These are phyloP conservation scores for Cystofilobasidium bisporidii DNA, from an alignment of 768 basidiomycete species.

Conservation along the genomic window DNA sequence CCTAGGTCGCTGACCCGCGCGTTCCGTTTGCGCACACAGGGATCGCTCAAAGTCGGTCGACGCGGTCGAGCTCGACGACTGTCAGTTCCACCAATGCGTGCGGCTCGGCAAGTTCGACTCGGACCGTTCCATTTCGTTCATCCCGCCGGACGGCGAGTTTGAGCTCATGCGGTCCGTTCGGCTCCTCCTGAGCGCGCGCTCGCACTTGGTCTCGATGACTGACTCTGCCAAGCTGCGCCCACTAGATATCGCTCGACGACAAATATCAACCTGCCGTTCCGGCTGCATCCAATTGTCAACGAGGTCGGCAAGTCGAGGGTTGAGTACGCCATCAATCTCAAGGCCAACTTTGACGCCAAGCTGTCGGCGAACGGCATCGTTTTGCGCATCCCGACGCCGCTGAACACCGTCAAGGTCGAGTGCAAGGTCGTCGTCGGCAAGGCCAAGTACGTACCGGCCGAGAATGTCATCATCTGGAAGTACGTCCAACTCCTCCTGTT, in stretches of 20 bases:
- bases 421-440: constrained; percentile 87
- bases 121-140: constrained; percentile 97
- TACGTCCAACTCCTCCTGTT: constrained; percentile 44
- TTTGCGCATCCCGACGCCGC: constrained; percentile 85
- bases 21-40: background rate
- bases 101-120: constrained; percentile 94
- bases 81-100: constrained; percentile 99
- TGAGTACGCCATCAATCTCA: constrained; percentile 77
- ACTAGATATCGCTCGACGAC: constrained; percentile 85
- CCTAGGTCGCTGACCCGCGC: background rate
- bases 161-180: constrained; percentile 74
- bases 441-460: constrained; percentile 91
- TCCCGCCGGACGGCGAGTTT: constrained; percentile 97
- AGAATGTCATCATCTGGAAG: constrained; percentile 98
- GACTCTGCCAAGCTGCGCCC: background rate
- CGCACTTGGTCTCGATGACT: background rate
- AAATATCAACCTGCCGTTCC: constrained; percentile 88
- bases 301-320: constrained; percentile 89
- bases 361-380: constrained; percentile 87
- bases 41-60: background rate
- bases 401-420: constrained; percentile 86
- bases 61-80: constrained; percentile 97
- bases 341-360: constrained; percentile 82
- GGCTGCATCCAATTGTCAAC: constrained; percentile 78
- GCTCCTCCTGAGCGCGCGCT: background rate